Evolutionary conservation across 257 asterid species (phyloP), one percentile per base, ranked within the genome.

Genomic region (Primulina tabacum): DNA sequence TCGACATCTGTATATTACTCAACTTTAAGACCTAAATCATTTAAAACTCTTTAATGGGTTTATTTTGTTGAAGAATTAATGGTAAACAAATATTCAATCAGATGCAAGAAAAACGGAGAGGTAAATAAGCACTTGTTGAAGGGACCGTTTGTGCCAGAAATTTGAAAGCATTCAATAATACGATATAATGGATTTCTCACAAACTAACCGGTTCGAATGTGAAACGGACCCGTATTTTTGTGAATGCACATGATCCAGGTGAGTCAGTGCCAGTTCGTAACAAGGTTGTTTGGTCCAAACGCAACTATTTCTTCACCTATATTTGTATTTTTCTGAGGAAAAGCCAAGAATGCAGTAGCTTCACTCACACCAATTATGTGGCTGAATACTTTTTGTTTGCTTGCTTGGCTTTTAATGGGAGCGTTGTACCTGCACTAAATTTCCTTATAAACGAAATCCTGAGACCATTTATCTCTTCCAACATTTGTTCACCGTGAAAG

Each of bases 351-450:
- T 52, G 40, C 28, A 34, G 20, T 16, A 64, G 60, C 81, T 84
- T 84, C 79, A 69, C 24, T 84, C 92, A 86, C 79, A 68, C 65
- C 76, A 69, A 80, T 16, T 64, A 78, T 53, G 84, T 77, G 78
- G 26, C 62, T 64, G 66, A 12, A 58, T 30, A 53, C 53, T 62
- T 64, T 12, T 69, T 65, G 47, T 73, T 64, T 73, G 65, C 79
- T 69, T 75, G 78, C 34, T 6, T 34, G 9, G 80, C 28, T 63
- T 29, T 32, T 53, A 63, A 26, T 70, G 55, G 12, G 33, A 10
- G 12, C 70, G 30, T 60, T 70, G 38, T 57, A 64, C 57, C 69
- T 58, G 12, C 73, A 69, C 67, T 56, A 24, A 67, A 59, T 29
- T 33, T 50, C 56, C 64, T 6, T 68, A 77, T 62, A 72, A 50